These are phyloP conservation scores for Raphanus sativus DNA, from an alignment of 345 rosid genomes.

Conservation along the genomic window DNA sequence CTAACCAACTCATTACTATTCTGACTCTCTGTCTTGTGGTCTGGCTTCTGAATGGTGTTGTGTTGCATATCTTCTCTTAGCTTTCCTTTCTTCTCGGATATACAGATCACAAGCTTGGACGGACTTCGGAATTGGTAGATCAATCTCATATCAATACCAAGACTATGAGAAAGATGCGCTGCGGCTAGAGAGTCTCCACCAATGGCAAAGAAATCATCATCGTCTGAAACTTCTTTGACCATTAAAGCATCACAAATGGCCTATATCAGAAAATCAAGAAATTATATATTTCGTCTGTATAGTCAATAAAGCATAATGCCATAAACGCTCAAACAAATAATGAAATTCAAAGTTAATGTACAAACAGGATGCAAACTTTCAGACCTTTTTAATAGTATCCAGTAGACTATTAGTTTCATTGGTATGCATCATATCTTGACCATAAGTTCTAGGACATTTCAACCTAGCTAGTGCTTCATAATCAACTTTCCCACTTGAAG, in stretches of 20 bases:
- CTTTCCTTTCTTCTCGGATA: conserved; percentile 45
- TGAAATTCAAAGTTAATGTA: conserved; percentile 5
- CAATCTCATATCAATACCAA: conserved; percentile 80
- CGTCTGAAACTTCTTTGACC: conserved; percentile 63
- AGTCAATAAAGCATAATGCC: too few species aligned
- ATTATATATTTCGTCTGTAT: conserved; percentile 11
- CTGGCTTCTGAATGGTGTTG: conserved; percentile 34
- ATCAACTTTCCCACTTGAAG: conserved; percentile 85
- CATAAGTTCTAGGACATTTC: conserved; percentile 24
- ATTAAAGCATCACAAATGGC: conserved; percentile 71
- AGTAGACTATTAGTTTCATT: conserved; percentile 37
- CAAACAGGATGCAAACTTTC: not conserved
- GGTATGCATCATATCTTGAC: conserved; percentile 37
- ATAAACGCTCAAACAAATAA: not conserved
- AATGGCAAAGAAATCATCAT: conserved; percentile 77
- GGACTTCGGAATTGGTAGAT: conserved; percentile 75
- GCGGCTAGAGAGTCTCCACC: conserved; percentile 94
- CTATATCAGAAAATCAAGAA: conserved; percentile 43
- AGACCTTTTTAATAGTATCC: conserved; percentile 72
- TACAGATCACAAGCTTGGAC: conserved; percentile 52
- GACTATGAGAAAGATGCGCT: conserved; percentile 75
- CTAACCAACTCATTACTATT: conserved; percentile 30
- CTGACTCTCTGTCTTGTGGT: conserved; percentile 36
- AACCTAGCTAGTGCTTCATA: conserved; percentile 54
- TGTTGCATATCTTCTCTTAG: conserved; percentile 29